Percentiles rank a stretch among this genome's conserved stretches.
Evolutionary conservation across 2,329 filamentous ascomycete genomes (phyloP).

Genomic region (Claviceps citrina): DNA sequence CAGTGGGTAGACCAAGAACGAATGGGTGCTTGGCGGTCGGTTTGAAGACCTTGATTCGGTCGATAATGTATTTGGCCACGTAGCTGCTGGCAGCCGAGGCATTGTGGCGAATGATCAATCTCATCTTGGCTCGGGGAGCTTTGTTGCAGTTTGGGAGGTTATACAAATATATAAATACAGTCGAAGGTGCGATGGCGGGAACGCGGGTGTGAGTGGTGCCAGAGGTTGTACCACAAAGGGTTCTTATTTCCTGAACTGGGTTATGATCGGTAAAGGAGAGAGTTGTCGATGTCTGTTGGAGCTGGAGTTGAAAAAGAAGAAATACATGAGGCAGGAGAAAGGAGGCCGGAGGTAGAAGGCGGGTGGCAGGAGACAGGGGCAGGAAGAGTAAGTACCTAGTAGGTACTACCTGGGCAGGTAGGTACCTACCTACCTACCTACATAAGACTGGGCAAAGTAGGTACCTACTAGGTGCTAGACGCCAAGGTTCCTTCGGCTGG

Average conservation of each 20-base stretch:
- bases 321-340: not conserved
- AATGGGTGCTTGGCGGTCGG: conserved; percentile 61
- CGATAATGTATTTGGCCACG: conserved; percentile 69
- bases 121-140: conserved; percentile 35
- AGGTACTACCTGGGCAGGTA: too few species aligned
- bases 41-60: conserved; percentile 62
- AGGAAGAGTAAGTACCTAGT: too few species aligned
- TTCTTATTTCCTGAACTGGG: not conserved
- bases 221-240: not conserved
- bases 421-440: too few species aligned
- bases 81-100: conserved; percentile 53
- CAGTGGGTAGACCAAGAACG: conserved; percentile 69
- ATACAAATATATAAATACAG: not conserved
- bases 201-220: conserved; percentile 1
- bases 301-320: not conserved
- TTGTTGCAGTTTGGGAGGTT: conserved; percentile 7
- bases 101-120: conserved; percentile 69
- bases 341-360: too few species aligned
- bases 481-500: too few species aligned
- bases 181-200: not conserved
- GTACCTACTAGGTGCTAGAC: too few species aligned
- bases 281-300: not conserved
- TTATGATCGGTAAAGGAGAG: not conserved
- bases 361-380: too few species aligned
- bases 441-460: too few species aligned